Base-by-base conservation (phyloP, 192 early-diverging fungal species). In the Umbelopsis vinacea region DNA sequence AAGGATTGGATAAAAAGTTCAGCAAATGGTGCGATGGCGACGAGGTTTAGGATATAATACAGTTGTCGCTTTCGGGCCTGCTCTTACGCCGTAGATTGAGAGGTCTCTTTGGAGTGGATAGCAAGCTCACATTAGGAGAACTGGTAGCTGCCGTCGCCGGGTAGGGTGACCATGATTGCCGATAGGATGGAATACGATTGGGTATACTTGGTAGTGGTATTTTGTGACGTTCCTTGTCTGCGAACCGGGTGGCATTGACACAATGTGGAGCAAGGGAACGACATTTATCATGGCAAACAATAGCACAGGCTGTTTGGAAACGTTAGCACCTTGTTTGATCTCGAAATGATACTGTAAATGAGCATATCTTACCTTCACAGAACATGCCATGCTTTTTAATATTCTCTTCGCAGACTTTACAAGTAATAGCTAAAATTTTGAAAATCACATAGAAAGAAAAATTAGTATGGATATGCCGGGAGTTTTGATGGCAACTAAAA, bases 231-330 rank as follows among this genome's bases (percentile, higher is more conserved):
- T 63, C 26, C 3, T 37, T 63, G 26, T 63, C 57, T 29, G 57
- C 33, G 33, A 37, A 35, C 26, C 33, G 33, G 17, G 57, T 63
- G 23, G 57, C 57, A 4, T 63, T 63, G 3, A 63, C 57, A 63
- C 57, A 63, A 37, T 63, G 57, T 0, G 57, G 57, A 29, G 57
- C 57, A 14, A 63, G 33, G 17, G 52, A 21, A 7, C 48, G 24
- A 53, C 69, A 70, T 33, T 53, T 70, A 21, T 52, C 69, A 54
- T 70, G 69, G 69, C 69, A 70, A 37, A 70, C 52, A 33, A 70
- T 70, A 0, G 48, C 69, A 40, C 69, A 70, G 4, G 69, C 69
- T 70, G 1, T 37, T n/a, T 0, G 11, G 11, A 33, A 29, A 19
- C 0, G 33, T 47, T 19, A 68, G 15, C 21, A 68, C 9, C 2